Evolutionary conservation across 371 early-diverging fungal species (phyloP), one percentile per base, ranked within the genome.

Genomic region (Mycotypha africana): DNA sequence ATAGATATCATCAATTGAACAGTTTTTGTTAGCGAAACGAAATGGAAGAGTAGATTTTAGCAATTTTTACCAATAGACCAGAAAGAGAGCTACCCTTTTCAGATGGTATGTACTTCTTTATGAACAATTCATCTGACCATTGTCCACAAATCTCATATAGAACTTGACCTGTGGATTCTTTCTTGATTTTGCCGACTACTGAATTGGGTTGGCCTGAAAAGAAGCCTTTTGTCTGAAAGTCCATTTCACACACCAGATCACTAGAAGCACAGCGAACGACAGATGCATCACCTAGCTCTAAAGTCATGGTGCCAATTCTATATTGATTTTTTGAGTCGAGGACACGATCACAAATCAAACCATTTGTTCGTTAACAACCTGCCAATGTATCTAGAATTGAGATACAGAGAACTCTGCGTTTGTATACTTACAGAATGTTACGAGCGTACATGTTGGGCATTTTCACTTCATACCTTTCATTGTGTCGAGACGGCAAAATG

Each of bases 381-480:
- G n/a, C n/a, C n/a, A n/a, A n/a, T n/a, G n/a, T n/a, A n/a, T n/a
- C n/a, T n/a, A n/a, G n/a, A n/a, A n/a, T n/a, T n/a, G n/a, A n/a
- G n/a, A n/a, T n/a, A n/a, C n/a, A n/a, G n/a, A n/a, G n/a, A n/a
- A n/a, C n/a, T n/a, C n/a, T n/a, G 34, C 5, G n/a, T 33, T 14
- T 33, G 15, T 33, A 33, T 33, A 33, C 34, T 33, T 33, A 33
- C 69, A 86, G 40, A 20, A 97, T 87, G 4, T 93, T 93, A 9
- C 96, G 79, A 4, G 94, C 96, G 64, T 95, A 96, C 51, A 95
- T 83, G 64, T 93, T 95, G 6, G 97, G 97, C 61, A 86, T 80
- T 3, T 83, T 82, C 36, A 96, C 80, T 26, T 66, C 54, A 65
- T 95, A 96, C 10, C 67, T 67, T 51, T 97, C 96, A 34, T 72